Base-by-base conservation (phyloP, 768 basidiomycete species). In the Tulasnella sp. region DNA sequence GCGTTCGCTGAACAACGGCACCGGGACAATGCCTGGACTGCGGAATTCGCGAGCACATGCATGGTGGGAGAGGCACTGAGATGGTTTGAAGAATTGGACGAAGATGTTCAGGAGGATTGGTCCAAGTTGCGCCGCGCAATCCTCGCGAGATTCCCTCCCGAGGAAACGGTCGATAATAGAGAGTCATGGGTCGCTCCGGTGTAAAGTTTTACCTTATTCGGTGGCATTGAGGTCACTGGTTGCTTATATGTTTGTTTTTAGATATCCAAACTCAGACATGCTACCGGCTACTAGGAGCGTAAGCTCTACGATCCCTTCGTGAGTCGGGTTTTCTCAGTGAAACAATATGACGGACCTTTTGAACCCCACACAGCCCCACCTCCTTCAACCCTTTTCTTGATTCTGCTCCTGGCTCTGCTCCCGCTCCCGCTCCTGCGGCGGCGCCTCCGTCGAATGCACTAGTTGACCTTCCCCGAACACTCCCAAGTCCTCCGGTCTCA, bases 61-160 rank as follows among this genome's bases (percentile, higher is more conserved):
- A 39, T 72, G 37, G 37, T 46, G 18, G 70, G 70, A 26, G 70
- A 72, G 20, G 70, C 70, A 16, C 18, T 72, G 70, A 37, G 70
- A 18, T 72, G 70, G 70, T 72, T 72, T 72, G 70, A 39, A n/a
- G 39, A 46, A 1, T 39, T 72, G 37, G 70, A 72, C 70, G 70
- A 72, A n/a, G 44, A 72, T 23, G 70, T 72, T 29, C 70, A 72
- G 37, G 44, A n/a, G 26, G 44, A 72, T 37, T 72, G 70, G 70
- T 46, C 70, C 3, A 39, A 40, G 44, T 20, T 72, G 70, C 70
- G 70, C 18, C 70, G 44, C 16, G 70, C 70, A 1, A 39, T 72
- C 70, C 37, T 72, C 10, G 70, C 70, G 7, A 39, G 70, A 39
- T 72, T 40, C 35, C 70, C 70, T 32, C 61, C 61, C 29, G 61